Base-by-base conservation (phyloP, 495 filamentous ascomycete species). In the Hypoxylon fragiforme region DNA sequence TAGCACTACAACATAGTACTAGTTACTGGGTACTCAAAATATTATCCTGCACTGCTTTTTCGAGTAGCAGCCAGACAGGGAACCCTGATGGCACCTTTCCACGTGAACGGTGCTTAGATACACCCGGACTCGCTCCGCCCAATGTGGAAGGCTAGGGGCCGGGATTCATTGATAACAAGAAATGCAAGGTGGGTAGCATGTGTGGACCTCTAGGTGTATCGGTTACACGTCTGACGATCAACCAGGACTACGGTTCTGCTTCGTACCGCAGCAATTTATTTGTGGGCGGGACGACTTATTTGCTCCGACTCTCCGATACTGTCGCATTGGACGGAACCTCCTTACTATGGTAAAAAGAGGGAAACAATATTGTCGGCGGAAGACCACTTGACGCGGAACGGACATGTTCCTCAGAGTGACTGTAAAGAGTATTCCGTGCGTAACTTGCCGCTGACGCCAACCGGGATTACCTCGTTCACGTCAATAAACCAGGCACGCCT, bases 51-150 rank as follows among this genome's bases (percentile, higher is more conserved):
- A 2, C 31, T 36, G 46, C 11, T n/a, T 32, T 37, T 21, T 21
- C 26, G 22, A 19, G 42, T 41, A 52, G 46, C 57, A 51, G 42
- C n/a, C n/a, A n/a, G n/a, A n/a, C n/a, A n/a, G 53, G 52, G 52
- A 51, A 62, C 52, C 58, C 44, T 57, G 58, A 62, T 53, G 58
- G 52, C 43, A 57, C 47, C 37, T 45, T 46, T 56, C 58, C 58
- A 62, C 58, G 52, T 57, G 58, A 62, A 39, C 36, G 40, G 26
- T 44, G 46, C 35, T 31, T 55, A 31, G 46, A 49, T 55, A 48
- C 36, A 37, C 21, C 57, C 30, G 44, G 30, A 35, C 30, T 48
- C 28, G 57, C 41, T 41, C 51, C 41, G 42, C 41, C 14, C 35
- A 34, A 46, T 39, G 40, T 41, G 28, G 35, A 47, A 36, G 34